Base-by-base conservation (phyloP, 116 monocot genomes). In the Cymodocea nodosa region DNA sequence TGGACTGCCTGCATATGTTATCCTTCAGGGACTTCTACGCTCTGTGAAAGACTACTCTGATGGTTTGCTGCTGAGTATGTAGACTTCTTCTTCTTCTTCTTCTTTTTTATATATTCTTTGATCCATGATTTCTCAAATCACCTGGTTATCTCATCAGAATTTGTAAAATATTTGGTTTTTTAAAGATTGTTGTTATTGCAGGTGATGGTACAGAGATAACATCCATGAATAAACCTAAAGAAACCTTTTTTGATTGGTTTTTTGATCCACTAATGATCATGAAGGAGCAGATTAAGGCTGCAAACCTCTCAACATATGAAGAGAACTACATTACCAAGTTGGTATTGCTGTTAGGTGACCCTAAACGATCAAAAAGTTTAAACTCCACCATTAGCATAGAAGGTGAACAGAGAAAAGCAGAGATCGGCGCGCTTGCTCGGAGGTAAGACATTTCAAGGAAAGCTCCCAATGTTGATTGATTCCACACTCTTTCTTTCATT, bases 221-320 rank as follows among this genome's bases (percentile, higher is more conserved):
- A 52, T 62, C 70, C 60, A 66, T 72, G 49, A 99, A 92, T 57
- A 82, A 80, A 66, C 98, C 92, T 4, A 85, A 82, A 68, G 83
- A 89, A 50, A 68, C 63, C 10, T 71, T 99, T 51, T 99, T 82
- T 30, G 89, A 92, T 58, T 99, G 82, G 79, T 99, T 99, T 67
- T 86, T 99, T 65, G 89, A 99, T 16, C 98, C 98, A n/a, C 61
- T 99, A 11, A 40, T 99, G 86, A 71, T 92, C 51, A 75, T 99
- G 39, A 99, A 92, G 77, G 80, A 99, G 30, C 98, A 99, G 65
- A 89, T 99, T 12, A 84, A 55, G 52, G 78, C 79, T 37, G 84
- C 84, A 59, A 84, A 86, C 36, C 76, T 99, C 3, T 56, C 84
- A 6, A 66, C 84, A 52, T 84, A 87, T 15, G 92, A 99, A 68